phyloP scores from a whole-genome alignment of 257 asterid genomes.

The Vinca minor region DNA sequence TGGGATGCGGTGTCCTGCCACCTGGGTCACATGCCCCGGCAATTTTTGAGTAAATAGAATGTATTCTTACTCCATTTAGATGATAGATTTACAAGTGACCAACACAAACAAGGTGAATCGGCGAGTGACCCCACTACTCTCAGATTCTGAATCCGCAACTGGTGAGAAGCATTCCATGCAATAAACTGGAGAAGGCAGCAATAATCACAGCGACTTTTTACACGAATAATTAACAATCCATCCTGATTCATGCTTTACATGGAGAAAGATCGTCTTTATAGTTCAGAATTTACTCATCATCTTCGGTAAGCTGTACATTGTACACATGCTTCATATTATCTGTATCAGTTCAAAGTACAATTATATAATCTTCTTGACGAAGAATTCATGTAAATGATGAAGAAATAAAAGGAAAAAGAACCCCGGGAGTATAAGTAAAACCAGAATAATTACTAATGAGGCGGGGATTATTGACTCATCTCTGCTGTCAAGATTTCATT shows the following conservation, averaged over 20 bases:
- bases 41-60: no score
- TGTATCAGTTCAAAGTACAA: slow-evolving; percentile 27
- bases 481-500: background rate
- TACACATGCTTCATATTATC: slow-evolving; percentile 62
- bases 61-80: no score
- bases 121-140: no score
- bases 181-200: no score
- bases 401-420: background rate
- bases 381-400: background rate
- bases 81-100: no score
- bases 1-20: no score
- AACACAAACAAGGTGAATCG: no score
- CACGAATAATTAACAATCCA: no score
- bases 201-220: no score
- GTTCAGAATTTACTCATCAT: slow-evolving; percentile 34
- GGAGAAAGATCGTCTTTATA: background rate
- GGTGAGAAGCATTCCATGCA: no score
- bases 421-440: background rate
- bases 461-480: background rate
- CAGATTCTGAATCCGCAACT: no score
- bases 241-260: background rate
- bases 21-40: no score
- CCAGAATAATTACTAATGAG: background rate
- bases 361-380: background rate
- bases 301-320: slow-evolving; percentile 60